Conservation (phyloP, 495 filamentous ascomycete genomes). For the Penicillium coprophilum region DNA sequence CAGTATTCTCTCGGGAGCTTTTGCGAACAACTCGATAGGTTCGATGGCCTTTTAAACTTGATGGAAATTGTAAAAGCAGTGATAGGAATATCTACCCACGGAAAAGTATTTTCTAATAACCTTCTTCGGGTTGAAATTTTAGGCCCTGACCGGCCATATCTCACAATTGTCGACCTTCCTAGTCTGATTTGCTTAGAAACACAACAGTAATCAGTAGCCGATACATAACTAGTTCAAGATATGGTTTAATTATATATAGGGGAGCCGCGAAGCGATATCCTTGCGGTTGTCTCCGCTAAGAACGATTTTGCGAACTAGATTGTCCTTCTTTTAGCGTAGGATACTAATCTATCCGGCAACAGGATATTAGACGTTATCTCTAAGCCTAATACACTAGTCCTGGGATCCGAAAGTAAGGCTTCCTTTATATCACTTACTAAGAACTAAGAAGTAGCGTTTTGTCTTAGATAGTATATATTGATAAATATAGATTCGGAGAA, state of each 20-base stretch:
- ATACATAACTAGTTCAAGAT: constrained; percentile 45
- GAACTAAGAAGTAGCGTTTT: constrained; percentile 47
- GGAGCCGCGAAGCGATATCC: constrained; percentile 50
- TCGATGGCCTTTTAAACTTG: constrained; percentile 36
- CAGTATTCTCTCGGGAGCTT: constrained; percentile 30
- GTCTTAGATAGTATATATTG: constrained; percentile 52
- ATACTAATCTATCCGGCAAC: constrained; percentile 42
- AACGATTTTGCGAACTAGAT: constrained; percentile 51
- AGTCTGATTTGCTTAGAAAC: constrained; percentile 51
- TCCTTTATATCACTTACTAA: constrained; percentile 42
- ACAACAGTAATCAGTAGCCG: constrained; percentile 45
- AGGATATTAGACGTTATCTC: constrained; percentile 54
- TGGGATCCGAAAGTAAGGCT: constrained; percentile 38
- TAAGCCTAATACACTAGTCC: constrained; percentile 50
- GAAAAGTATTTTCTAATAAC: constrained; percentile 47
- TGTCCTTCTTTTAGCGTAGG: constrained; percentile 44
- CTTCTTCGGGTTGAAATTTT: constrained; percentile 53
- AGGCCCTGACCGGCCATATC: constrained; percentile 51
- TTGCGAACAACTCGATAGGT: constrained; percentile 33
- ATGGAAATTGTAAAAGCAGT: constrained; percentile 50
- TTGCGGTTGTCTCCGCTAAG: constrained; percentile 54
- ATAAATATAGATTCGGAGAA: constrained; percentile 48
- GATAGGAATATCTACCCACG: constrained; percentile 50
- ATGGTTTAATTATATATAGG: constrained; percentile 53
- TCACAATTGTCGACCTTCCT: constrained; percentile 58